Percentiles rank a stretch among this genome's conserved stretches.
Evolutionary conservation across 2,329 filamentous ascomycete species (phyloP).

Genomic region (Ceratocystis eucalypticola): DNA sequence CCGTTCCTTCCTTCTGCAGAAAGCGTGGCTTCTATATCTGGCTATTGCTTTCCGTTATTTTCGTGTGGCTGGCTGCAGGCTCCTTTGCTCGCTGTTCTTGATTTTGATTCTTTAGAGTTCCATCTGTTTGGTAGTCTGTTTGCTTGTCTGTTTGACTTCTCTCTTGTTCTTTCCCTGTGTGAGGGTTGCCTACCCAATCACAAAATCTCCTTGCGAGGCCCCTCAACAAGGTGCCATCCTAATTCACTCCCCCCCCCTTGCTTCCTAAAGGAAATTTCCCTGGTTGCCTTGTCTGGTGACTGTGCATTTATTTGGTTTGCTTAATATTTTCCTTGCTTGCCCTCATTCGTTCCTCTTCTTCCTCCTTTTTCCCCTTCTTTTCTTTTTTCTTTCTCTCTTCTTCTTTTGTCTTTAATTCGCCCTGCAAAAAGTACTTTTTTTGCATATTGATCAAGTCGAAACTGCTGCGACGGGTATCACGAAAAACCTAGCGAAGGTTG

Average conservation of each 20-base stretch:
- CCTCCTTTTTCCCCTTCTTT: constrained; percentile 13
- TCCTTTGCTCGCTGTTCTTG: background rate
- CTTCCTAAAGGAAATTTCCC: constrained; percentile 10
- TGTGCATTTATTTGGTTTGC: constrained; percentile 14
- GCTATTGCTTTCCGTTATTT: no score
- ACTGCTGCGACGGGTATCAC: background rate
- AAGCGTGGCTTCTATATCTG: no score
- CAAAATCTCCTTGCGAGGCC: constrained; percentile 15
- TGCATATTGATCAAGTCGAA: background rate
- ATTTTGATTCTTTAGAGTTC: background rate
- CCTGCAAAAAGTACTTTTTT: background rate
- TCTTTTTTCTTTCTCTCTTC: constrained; percentile 19
- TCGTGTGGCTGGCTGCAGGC: background rate
- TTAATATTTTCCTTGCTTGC: constrained; percentile 19
- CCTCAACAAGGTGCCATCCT: constrained; percentile 11
- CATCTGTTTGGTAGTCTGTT: background rate
- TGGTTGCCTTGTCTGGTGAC: background rate
- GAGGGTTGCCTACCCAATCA: constrained; percentile 4
- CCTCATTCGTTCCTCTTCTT: constrained; percentile 18
- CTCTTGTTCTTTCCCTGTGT: constrained; percentile 4
- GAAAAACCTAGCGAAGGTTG: background rate
- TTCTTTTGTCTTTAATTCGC: constrained; percentile 12
- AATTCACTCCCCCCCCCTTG: constrained; percentile 6
- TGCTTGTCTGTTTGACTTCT: constrained; percentile 5
- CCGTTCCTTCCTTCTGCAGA: no score